Percentiles rank a stretch among this genome's conserved stretches.
Evolutionary conservation across 2,329 filamentous ascomycete genomes (phyloP).

Genomic region (Domatiomyces catenatus): DNA sequence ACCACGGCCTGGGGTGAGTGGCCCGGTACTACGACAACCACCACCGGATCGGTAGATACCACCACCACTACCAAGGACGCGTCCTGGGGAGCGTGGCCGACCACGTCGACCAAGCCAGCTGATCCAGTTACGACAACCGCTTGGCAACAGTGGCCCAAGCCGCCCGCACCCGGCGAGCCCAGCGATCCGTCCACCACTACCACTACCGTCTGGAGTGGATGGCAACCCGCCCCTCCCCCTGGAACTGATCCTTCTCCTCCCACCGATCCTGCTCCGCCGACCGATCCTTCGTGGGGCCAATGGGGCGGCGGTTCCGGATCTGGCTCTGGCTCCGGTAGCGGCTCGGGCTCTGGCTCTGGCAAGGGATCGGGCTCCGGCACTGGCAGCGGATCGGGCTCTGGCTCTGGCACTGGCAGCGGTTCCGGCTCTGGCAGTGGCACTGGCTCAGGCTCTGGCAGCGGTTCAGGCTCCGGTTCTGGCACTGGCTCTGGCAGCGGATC

Average conservation of each 20-base stretch:
- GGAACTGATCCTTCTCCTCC: slow-evolving; percentile 2
- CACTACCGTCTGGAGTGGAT: too few relatives aligned
- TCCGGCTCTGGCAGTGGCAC: not conserved
- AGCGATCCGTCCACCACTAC: too few relatives aligned
- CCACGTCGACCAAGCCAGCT: slow-evolving; percentile 4
- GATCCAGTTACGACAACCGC: not conserved
- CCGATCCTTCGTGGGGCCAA: too few relatives aligned
- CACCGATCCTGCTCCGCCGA: too few relatives aligned
- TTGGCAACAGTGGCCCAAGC: too few relatives aligned
- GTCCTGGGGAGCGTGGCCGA: slow-evolving; percentile 7
- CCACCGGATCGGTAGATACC: slow-evolving; percentile 23
- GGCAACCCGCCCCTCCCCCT: too few relatives aligned
- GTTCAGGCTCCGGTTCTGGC: not conserved
- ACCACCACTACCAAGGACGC: slow-evolving; percentile 25
- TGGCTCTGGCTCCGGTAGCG: not conserved
- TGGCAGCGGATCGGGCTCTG: not conserved
- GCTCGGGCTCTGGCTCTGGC: not conserved
- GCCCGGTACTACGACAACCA: slow-evolving; percentile 5
- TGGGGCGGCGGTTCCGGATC: not conserved
- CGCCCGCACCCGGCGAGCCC: too few relatives aligned
- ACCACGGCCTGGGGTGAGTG: slow-evolving; percentile 1
- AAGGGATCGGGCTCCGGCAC: not conserved
- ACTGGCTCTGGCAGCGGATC: slow-evolving; percentile 1
- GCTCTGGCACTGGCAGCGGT: not conserved
- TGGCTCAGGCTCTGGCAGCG: not conserved